Evolutionary conservation across 768 basidiomycete species (phyloP).

Genomic region (Tephrocybe sp.): DNA sequence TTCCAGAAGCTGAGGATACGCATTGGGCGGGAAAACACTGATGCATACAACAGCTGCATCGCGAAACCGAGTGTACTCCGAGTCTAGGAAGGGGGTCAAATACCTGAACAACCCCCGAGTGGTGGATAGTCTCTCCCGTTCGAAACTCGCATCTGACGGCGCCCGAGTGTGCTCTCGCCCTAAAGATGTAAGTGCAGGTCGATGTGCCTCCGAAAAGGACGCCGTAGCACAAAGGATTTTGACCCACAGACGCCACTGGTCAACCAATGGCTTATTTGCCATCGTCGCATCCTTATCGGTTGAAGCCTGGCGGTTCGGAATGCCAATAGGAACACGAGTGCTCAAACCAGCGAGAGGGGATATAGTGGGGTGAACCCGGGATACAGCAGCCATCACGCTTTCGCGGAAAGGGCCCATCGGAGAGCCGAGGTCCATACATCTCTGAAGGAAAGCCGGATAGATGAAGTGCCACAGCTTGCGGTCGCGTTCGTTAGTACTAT

Average conservation of each 20-base stretch:
- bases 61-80: constrained; percentile 79
- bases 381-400: constrained; percentile 61
- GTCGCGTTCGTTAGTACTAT: constrained; percentile 67
- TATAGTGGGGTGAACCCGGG: constrained; percentile 70
- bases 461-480: constrained; percentile 72
- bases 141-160: constrained; percentile 71
- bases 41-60: constrained; percentile 87
- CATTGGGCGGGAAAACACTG: constrained; percentile 76
- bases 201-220: constrained; percentile 54
- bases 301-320: constrained; percentile 36
- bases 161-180: constrained; percentile 68
- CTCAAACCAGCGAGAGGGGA: constrained; percentile 73
- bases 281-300: constrained; percentile 51
- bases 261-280: constrained; percentile 58
- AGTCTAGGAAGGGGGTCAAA: constrained; percentile 83
- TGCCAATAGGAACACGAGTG: constrained; percentile 45
- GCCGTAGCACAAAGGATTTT: constrained; percentile 85
- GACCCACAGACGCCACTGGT: constrained; percentile 85
- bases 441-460: constrained; percentile 62
- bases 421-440: constrained; percentile 46
- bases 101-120: constrained; percentile 83
- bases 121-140: constrained; percentile 79
- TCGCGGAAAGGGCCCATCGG: constrained; percentile 57
- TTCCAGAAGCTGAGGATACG: constrained; percentile 80
- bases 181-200: constrained; percentile 49